A percentile compares a stretch with the other conserved stretches of the same genome.
Evolutionary conservation across 306 rosid species (phyloP).

Genomic region (Ormosia semicastrata): DNA sequence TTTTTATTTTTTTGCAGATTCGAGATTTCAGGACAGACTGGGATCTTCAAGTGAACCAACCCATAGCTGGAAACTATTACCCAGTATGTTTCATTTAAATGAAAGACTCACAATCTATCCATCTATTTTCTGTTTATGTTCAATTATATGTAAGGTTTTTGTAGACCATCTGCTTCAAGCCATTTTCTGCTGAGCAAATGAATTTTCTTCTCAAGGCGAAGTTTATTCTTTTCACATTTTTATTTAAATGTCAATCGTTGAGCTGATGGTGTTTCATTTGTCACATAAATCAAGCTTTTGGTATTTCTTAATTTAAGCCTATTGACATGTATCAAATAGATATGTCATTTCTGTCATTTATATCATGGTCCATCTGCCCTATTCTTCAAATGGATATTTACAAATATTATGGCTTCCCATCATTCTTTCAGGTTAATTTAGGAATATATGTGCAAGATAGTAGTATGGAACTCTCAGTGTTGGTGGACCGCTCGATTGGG

Average conservation of each 20-base stretch:
- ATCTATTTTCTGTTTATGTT: background rate
- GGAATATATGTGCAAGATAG: conserved; percentile 70
- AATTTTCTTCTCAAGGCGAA: conserved; percentile 5
- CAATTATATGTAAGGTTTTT: conserved; percentile 9
- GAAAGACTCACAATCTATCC: background rate
- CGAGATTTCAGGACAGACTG: conserved; percentile 79
- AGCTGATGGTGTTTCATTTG: background rate
- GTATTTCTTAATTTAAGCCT: background rate
- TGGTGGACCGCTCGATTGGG: conserved; percentile 81
- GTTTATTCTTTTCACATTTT: background rate
- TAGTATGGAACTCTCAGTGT: conserved; percentile 56
- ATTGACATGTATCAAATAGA: conserved; percentile 19
- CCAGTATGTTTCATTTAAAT: conserved; percentile 58
- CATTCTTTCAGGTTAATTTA: conserved; percentile 60
- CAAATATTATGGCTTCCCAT: conserved; percentile 9
- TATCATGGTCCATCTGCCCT: background rate
- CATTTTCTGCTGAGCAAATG: background rate
- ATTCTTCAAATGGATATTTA: conserved; percentile 4
- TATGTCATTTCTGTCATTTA: background rate
- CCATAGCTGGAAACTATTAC: conserved; percentile 87
- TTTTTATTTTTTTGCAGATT: conserved; percentile 49
- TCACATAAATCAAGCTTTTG: background rate
- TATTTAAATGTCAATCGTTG: conserved; percentile 17
- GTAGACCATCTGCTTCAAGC: background rate
- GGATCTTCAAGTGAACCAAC: conserved; percentile 84